Evolutionary conservation across 2,329 filamentous ascomycete genomes (phyloP).

Genomic region (Aspergillus pseudonomiae): DNA sequence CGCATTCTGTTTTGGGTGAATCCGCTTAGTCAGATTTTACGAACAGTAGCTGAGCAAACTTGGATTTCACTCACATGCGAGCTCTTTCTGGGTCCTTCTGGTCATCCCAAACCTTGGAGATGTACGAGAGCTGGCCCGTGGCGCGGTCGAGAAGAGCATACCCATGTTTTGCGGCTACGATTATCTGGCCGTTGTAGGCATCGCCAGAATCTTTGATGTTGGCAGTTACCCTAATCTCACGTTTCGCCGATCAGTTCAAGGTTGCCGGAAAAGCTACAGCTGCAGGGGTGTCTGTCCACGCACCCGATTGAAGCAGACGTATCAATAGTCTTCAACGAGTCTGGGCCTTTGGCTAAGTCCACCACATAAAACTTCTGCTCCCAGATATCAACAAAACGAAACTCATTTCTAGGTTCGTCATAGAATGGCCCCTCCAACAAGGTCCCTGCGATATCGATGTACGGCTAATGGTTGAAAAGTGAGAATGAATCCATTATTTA

Average conservation of each 20-base stretch:
- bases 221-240: constrained; percentile 64
- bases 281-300: constrained; percentile 16
- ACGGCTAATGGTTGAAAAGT: constrained; percentile 35
- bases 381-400: constrained; percentile 69
- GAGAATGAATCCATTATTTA: constrained; percentile 12
- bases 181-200: constrained; percentile 62
- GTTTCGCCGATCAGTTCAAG: constrained; percentile 47
- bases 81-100: constrained; percentile 51
- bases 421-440: constrained; percentile 47
- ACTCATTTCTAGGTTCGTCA: constrained; percentile 41
- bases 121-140: constrained; percentile 58
- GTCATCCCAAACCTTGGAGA: constrained; percentile 60
- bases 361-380: constrained; percentile 73
- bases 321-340: constrained; percentile 60
- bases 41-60: constrained; percentile 3
- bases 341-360: constrained; percentile 64
- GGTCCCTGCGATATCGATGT: constrained; percentile 41
- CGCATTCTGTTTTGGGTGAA: constrained; percentile 49
- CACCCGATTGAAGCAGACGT: constrained; percentile 61
- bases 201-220: constrained; percentile 68
- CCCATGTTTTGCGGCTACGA: constrained; percentile 79
- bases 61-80: constrained; percentile 42
- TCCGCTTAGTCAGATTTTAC: constrained; percentile 16
- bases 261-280: constrained; percentile 1
- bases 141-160: constrained; percentile 74